A percentile compares a stretch with the other conserved stretches of the same genome.
phyloP scores from a whole-genome alignment of 78 protist species.

The slime mould (Dictyostelium discoideum) region DNA sequence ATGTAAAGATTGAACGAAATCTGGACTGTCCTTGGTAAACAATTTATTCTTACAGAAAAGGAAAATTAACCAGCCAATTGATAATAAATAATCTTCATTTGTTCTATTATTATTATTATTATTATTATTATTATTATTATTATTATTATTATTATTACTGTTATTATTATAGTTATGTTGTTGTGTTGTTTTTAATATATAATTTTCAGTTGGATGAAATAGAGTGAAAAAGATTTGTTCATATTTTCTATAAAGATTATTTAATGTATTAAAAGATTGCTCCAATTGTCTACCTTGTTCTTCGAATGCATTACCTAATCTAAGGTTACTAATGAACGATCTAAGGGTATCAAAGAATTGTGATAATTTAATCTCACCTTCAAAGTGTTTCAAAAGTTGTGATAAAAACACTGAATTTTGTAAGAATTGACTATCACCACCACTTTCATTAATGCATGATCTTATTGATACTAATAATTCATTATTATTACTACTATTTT shows the following conservation, averaged over 20 bases:
- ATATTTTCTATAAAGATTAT: conserved; percentile 38
- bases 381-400: conserved; percentile 18
- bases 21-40: conserved; percentile 17
- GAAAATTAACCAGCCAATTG: conserved; percentile 54
- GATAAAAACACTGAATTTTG: conserved; percentile 37
- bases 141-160: neutral
- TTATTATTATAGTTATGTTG: neutral
- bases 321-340: neutral
- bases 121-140: neutral
- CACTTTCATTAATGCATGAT: neutral
- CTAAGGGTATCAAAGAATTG: conserved; percentile 30
- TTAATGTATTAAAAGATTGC: neutral
- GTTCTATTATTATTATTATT: neutral
- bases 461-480: neutral
- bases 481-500: neutral
- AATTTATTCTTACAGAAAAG: conserved; percentile 35
- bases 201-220: neutral
- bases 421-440: neutral
- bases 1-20: conserved; percentile 37
- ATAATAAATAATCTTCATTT: conserved; percentile 38
- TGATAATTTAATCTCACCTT: conserved; percentile 1
- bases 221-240: conserved; percentile 5
- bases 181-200: neutral
- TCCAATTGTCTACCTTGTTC: neutral
- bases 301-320: neutral